A percentile compares a stretch with the other conserved stretches of the same genome.
phyloP scores from a whole-genome alignment of 2,329 filamentous ascomycete genomes.

The Trichophyton schoenleinii region DNA sequence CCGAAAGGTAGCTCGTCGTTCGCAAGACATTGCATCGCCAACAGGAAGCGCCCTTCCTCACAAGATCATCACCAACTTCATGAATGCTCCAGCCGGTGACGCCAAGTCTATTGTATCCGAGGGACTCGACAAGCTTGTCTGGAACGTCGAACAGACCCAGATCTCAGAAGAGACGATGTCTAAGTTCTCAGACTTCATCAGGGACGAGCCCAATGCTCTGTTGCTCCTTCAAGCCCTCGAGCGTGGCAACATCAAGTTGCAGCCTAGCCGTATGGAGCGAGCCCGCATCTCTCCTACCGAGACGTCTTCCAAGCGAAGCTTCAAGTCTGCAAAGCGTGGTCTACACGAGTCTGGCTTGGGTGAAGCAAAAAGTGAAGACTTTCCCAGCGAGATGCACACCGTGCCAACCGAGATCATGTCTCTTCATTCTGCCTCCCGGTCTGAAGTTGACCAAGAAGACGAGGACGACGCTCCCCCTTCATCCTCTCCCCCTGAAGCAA shows the following conservation, averaged over 20 bases:
- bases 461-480: not conserved
- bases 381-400: conserved; percentile 9
- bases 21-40: conserved; percentile 18
- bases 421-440: conserved; percentile 1
- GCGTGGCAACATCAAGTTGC: conserved; percentile 24
- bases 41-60: not conserved
- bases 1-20: conserved; percentile 26
- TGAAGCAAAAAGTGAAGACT: conserved; percentile 4
- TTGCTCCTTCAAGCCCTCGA: conserved; percentile 27
- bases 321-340: conserved; percentile 6
- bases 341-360: conserved; percentile 1
- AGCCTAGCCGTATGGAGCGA: conserved; percentile 24
- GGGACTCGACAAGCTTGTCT: conserved; percentile 24
- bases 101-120: conserved; percentile 23
- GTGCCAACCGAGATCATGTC: conserved; percentile 14
- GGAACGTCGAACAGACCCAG: conserved; percentile 25
- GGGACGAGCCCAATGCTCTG: conserved; percentile 24
- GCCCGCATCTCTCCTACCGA: conserved; percentile 23
- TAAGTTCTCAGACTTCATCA: conserved; percentile 27
- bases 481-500: not conserved
- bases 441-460: not conserved
- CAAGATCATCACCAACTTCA: conserved; percentile 7
- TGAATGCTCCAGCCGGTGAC: conserved; percentile 14
- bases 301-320: conserved; percentile 17
- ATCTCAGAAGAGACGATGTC: conserved; percentile 28